A percentile compares a stretch with the other conserved stretches of the same genome.
Evolutionary conservation across 1,139 yeast species (phyloP).

Genomic region (Ogataea hybrid): DNA sequence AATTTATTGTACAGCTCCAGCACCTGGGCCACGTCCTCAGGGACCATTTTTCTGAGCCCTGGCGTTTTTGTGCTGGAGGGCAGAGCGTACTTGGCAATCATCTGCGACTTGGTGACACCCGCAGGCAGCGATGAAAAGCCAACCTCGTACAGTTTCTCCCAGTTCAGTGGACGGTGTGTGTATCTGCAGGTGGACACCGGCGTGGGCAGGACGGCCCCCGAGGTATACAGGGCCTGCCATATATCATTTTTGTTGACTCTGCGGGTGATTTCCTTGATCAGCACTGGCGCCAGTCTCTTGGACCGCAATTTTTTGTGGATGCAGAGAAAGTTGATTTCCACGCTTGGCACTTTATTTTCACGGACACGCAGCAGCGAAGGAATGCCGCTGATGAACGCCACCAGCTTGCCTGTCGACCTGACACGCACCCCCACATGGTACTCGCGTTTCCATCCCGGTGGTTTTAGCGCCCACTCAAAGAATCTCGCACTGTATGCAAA

Average conservation of each 20-base stretch:
- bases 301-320: conserved; percentile 91
- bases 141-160: conserved; percentile 86
- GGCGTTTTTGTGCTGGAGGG: conserved; percentile 54
- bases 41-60: conserved; percentile 65
- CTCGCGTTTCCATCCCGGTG: conserved; percentile 88
- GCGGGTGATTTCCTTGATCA: conserved; percentile 92
- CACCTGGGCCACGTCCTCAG: conserved; percentile 64
- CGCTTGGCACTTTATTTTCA: conserved; percentile 56
- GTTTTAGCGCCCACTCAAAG: conserved; percentile 88
- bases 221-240: conserved; percentile 97
- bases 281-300: conserved; percentile 91
- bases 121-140: conserved; percentile 83
- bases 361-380: conserved; percentile 73
- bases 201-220: conserved; percentile 86
- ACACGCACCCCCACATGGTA: conserved; percentile 97
- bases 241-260: conserved; percentile 79
- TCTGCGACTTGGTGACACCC: conserved; percentile 71
- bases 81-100: conserved; percentile 77
- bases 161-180: conserved; percentile 90
- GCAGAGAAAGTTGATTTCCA: conserved; percentile 91
- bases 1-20: conserved; percentile 55
- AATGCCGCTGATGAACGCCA: conserved; percentile 90
- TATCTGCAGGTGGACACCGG: conserved; percentile 89
- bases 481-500: conserved; percentile 85
- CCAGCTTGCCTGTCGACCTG: conserved; percentile 67